Evolutionary conservation across 306 rosid species (phyloP).

Genomic region (Senna siamea): DNA sequence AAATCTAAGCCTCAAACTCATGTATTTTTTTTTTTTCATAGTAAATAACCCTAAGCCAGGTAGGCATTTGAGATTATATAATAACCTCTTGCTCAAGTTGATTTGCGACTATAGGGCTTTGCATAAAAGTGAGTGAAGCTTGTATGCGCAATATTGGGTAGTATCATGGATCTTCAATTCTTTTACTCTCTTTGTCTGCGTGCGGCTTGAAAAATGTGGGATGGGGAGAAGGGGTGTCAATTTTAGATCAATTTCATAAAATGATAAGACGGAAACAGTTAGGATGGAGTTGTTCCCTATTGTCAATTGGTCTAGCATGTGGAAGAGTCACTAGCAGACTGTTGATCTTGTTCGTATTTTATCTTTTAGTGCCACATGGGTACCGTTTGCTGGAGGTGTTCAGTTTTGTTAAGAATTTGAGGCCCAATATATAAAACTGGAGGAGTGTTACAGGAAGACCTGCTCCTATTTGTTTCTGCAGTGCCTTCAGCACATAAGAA

Average conservation of each 20-base stretch:
- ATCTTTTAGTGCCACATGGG: too few relatives aligned
- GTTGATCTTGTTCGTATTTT: not conserved
- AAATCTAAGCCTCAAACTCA: not conserved
- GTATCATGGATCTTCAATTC: not conserved
- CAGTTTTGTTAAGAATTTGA: not conserved
- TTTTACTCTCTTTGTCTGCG: not conserved
- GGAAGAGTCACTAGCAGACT: not conserved
- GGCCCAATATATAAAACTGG: too few relatives aligned
- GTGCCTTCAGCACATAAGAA: too few relatives aligned
- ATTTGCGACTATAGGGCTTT: too few relatives aligned
- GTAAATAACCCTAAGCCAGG: not conserved
- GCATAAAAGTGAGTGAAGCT: not conserved
- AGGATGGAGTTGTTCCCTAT: not conserved
- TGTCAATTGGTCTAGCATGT: constrained; percentile 16
- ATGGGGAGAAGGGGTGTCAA: too few relatives aligned
- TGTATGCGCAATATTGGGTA: not conserved
- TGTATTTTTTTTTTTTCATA: not conserved
- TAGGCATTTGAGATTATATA: not conserved
- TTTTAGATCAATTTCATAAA: too few relatives aligned
- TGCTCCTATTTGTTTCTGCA: too few relatives aligned
- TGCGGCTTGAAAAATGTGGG: too few relatives aligned
- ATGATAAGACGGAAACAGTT: not conserved
- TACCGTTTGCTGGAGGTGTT: constrained; percentile 3
- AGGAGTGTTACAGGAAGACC: too few relatives aligned
- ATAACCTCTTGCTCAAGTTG: not conserved